Evolutionary conservation across 228 moss, liverwort and hornwort genomes (phyloP), one percentile per base, ranked within the genome.

Genomic region (Sphagnum magellanicum): DNA sequence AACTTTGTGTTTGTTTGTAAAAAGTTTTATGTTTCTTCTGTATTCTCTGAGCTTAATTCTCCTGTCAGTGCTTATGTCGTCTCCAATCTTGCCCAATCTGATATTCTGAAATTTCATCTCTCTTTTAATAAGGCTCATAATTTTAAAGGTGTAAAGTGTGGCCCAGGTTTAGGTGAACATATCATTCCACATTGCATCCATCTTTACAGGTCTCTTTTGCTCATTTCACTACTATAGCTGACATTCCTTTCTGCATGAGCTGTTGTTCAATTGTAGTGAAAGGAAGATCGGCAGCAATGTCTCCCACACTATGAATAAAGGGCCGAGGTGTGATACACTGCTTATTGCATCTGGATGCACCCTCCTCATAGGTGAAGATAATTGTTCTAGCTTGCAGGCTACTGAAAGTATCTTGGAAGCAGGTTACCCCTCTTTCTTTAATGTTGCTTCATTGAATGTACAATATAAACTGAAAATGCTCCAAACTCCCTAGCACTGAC

Each of bases 351-450:
- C 8, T 67, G 11, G 52, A 60, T 71, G 71, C 63, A 74, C 78
- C 51, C 52, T 78, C 16, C 51, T 78, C 10, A 47, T 73, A 62
- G 78, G 67, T 70, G 66, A 63, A 50, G 70, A 63, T 50, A 63
- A 51, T 11, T 0, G 62, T 62, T 0, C 0, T 1, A 0, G 58
- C 16, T 32, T 32, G 32, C 3, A 32, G 32, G 32, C 32, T 32
- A 63, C 14, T 66, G 57, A 73, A 64, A 7, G 0, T 4, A 32
- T 32, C 32, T 32, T 32, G 32, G 32, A 32, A 32, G 32, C 2
- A 32, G 32, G 32, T 32, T 32, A 32, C 3, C 32, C 32, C 32
- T 32, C 32, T 32, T 32, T 32, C 3, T 32, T 32, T 32, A 32
- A 32, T 32, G 32, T 32, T 32, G 32, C 32, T 32, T 32, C 32